These are phyloP conservation scores for Filosporella fistucella DNA, from an alignment of 495 filamentous ascomycete genomes.

Conservation along the genomic window DNA sequence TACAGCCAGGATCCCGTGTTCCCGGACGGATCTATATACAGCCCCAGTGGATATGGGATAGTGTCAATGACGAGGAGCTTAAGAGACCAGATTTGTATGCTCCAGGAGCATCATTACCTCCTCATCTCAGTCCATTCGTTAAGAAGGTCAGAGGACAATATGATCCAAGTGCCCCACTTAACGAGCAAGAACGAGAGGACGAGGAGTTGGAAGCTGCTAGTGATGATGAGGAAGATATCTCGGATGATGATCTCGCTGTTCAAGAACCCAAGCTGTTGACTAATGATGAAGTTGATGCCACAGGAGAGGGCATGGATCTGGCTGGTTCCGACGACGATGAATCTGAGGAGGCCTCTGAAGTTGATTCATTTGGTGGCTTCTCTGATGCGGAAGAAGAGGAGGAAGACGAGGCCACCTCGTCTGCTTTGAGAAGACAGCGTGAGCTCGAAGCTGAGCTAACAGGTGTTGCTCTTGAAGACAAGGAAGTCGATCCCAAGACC, in stretches of 20 bases:
- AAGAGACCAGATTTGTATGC: constrained; percentile 85
- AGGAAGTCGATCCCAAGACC: constrained; percentile 42
- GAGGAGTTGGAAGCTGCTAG: constrained; percentile 60
- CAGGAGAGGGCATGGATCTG: constrained; percentile 31
- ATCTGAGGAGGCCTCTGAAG: constrained; percentile 30
- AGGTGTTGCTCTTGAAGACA: constrained; percentile 41
- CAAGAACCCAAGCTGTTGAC: constrained; percentile 26
- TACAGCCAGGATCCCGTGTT: constrained; percentile 59
- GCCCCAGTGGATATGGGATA: constrained; percentile 98
- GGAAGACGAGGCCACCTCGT: constrained; percentile 43
- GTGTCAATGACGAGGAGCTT: constrained; percentile 82
- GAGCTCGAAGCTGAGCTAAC: constrained; percentile 89
- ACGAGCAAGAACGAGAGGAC: constrained; percentile 77
- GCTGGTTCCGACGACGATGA: constrained; percentile 43
- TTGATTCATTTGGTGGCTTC: constrained; percentile 37
- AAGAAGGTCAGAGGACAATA: constrained; percentile 79
- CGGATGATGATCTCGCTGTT: constrained; percentile 30
- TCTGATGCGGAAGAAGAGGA: constrained; percentile 41
- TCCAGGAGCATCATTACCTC: constrained; percentile 82
- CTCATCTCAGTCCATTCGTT: constrained; percentile 95
- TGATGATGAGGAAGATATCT: constrained; percentile 42
- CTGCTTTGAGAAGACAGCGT: constrained; percentile 64
- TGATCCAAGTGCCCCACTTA: constrained; percentile 78
- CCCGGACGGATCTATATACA: constrained; percentile 89
- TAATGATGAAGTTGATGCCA: constrained; percentile 35